A percentile compares a stretch with the other conserved stretches of the same genome.
Conservation (phyloP, 495 filamentous ascomycete genomes). For the Aspergillus sparsus region DNA sequence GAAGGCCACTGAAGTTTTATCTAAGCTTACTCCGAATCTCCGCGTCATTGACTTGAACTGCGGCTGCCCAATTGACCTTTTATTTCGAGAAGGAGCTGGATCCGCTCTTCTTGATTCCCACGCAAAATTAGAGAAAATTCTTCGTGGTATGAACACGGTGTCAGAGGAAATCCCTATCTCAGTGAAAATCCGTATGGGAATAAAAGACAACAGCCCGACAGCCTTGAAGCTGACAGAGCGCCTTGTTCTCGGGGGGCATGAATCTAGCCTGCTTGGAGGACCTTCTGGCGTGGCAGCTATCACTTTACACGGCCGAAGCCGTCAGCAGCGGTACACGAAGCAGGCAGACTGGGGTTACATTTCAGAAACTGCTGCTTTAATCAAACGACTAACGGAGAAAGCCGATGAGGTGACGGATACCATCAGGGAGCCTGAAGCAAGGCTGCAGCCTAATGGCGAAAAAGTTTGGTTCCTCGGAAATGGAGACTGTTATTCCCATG, state of each 20-base stretch:
- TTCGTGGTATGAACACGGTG: slow-evolving; percentile 92
- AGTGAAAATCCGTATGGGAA: slow-evolving; percentile 92
- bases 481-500: slow-evolving; percentile 91
- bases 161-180: slow-evolving; percentile 86
- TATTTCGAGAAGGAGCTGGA: slow-evolving; percentile 82
- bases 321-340: slow-evolving; percentile 90
- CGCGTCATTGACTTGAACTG: slow-evolving; percentile 94
- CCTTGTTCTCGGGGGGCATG: slow-evolving; percentile 74
- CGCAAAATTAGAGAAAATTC: slow-evolving; percentile 83
- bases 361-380: slow-evolving; percentile 79
- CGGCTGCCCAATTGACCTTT: slow-evolving; percentile 92
- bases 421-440: slow-evolving; percentile 68
- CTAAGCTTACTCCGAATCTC: slow-evolving; percentile 71
- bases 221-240: slow-evolving; percentile 79
- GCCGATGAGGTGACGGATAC: slow-evolving; percentile 70
- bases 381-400: slow-evolving; percentile 72
- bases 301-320: slow-evolving; percentile 88
- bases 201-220: slow-evolving; percentile 73
- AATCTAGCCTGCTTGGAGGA: slow-evolving; percentile 59
- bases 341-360: slow-evolving; percentile 93
- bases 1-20: slow-evolving; percentile 81
- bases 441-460: slow-evolving; percentile 59
- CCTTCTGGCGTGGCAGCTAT: slow-evolving; percentile 85
- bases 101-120: slow-evolving; percentile 89
- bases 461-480: slow-evolving; percentile 91